Conservation (phyloP, 2,329 filamentous ascomycete genomes). For the Tolypocladium sp. region DNA sequence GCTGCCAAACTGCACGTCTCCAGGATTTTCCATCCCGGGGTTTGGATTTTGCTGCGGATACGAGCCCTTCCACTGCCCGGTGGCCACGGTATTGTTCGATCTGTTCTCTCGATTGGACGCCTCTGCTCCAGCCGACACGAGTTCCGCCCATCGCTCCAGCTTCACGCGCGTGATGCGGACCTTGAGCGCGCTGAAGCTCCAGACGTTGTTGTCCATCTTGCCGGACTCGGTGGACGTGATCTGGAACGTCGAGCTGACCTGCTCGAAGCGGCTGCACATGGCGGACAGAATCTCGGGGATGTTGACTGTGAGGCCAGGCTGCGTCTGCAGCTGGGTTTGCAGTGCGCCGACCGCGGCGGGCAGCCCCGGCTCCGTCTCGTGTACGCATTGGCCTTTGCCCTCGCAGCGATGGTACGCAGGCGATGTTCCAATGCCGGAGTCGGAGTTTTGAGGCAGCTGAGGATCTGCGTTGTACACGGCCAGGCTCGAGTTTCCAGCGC, state of each 20-base stretch:
- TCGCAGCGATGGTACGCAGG: conserved; percentile 1
- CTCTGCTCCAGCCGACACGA: conserved; percentile 27
- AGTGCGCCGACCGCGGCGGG: conserved; percentile 30
- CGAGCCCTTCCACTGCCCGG: conserved; percentile 6
- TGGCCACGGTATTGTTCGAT: neutral
- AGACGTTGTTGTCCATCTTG: conserved; percentile 33
- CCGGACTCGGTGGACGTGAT: conserved; percentile 18
- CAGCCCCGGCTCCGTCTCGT: conserved; percentile 26
- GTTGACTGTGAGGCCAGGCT: conserved; percentile 35
- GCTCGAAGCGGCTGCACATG: conserved; percentile 32
- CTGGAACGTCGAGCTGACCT: conserved; percentile 27
- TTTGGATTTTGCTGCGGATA: conserved; percentile 6
- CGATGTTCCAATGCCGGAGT: neutral
- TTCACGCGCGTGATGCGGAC: conserved; percentile 36
- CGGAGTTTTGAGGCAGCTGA: conserved; percentile 7
- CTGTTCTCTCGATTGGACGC: conserved; percentile 9
- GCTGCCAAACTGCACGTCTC: conserved; percentile 5
- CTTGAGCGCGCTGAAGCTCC: conserved; percentile 39
- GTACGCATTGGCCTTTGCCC: conserved; percentile 9
- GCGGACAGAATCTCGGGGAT: conserved; percentile 31
- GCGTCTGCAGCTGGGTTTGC: conserved; percentile 29
- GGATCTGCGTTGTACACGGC: conserved; percentile 14
- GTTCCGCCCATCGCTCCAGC: conserved; percentile 36
- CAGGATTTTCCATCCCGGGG: conserved; percentile 2
- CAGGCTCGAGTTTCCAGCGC: conserved; percentile 8